Evolutionary conservation across 495 filamentous ascomycete genomes (phyloP), one percentile per base, ranked within the genome.

Genomic region (Xylaria bambusicola): DNA sequence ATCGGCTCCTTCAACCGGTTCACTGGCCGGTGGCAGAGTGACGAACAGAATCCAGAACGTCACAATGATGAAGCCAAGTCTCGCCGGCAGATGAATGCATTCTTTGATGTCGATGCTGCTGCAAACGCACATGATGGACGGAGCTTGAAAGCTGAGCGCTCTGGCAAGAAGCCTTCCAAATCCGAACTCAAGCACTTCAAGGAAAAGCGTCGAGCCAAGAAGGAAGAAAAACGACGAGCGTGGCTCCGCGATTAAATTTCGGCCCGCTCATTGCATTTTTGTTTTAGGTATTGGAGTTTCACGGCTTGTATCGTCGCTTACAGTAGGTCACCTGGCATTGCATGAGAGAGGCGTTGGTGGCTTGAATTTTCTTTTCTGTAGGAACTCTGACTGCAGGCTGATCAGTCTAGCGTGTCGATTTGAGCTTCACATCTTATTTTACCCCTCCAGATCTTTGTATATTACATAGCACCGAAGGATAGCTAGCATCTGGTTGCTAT

Each of bases 71-170:
- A 94, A 72, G 90, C 91, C 62, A 97, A 97, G 80, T 85, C 85
- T 41, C 82, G 78, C 55, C 80, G 95, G 46, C 94, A 98, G 79
- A 90, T 98, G 90, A 88, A 87, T 68, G 91, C 93, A 9, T 98
- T 86, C 74, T 98, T 96, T 68, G 95, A 98, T 67, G 94, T 98
- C n/a, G 94, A 98, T 75, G 90, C 92, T 10, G 93, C 93, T 20
- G 95, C 95, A 1, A 97, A 97, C 69, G 86, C 82, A 61, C 94
- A 98, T 64, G 89, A 96, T 66, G 94, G 94, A 6, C 84, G 90
- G 55, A 96, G 92, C 69, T 74, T 98, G 50, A 95, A 93, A 73
- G 94, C 91, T 7, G 94, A 98, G 75, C 80, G 92, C 29, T 86
- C 87, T 41, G 86, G 86, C n/a, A 93, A 92, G 81, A 96, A 93